Evolutionary conservation across 192 early-diverging fungal species (phyloP), one percentile per base, ranked within the genome.

Genomic region (Glomus cerebriforme): DNA sequence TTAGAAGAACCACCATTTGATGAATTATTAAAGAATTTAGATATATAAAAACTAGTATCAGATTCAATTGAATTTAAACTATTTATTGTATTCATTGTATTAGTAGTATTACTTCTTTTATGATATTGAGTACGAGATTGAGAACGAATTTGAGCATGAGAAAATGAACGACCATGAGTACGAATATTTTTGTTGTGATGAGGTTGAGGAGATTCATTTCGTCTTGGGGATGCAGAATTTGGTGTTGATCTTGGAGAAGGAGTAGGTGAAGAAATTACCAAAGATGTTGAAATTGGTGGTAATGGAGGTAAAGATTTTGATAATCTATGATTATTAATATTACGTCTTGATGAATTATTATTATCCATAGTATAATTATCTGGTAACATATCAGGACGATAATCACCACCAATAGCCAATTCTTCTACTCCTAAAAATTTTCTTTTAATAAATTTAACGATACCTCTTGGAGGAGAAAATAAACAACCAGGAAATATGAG

Each of bases 351-450:
- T 39, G 49, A 1, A 3, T 19, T 19, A 19, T 54, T 15, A 54
- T 19, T 22, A 17, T 22, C 8, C 37, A 39, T 39, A 7, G 15
- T 45, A 68, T 35, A 68, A 22, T 34, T 13, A 22, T 68, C 13
- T 2, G 19, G 35, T 26, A 73, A 22, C 47, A 73, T 59, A 12
- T 29, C 24, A 1, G 72, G 72, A 27, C 72, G 24, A 73, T 22
- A 73, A 59, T 73, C 72, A 26, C 72, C 72, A 31, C 72, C 72
- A 73, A 73, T 73, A 0, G 13, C 8, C 17, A 73, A 32, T 58
- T 59, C 72, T 73, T 73, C 72, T 7, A 73, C 72, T 2, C 72
- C 72, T 15, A 73, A 59, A 2, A 73, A 4, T 32, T 8, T 73
- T 59, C 32, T 47, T n/a, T 73, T 73, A 9, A 73, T 49, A 29